Percentiles rank a stretch among this genome's conserved stretches.
phyloP scores from a whole-genome alignment of 371 early-diverging fungal species.

The Dinochytrium kinnereticum region DNA sequence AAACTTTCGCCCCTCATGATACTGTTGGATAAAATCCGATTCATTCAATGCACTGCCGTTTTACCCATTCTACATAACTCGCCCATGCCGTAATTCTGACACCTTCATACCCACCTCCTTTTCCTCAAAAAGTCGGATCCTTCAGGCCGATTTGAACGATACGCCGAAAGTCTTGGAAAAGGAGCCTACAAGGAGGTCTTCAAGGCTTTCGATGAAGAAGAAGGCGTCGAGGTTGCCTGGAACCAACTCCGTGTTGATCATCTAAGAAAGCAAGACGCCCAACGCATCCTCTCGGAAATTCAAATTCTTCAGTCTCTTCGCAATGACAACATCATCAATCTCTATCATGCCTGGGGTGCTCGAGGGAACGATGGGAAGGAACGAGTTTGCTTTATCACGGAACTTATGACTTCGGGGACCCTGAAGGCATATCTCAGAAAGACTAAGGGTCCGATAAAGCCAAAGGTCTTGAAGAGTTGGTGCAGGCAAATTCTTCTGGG shows the following conservation, averaged over 20 bases:
- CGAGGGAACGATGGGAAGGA: slow-evolving; percentile 54
- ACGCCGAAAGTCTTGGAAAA: slow-evolving; percentile 72
- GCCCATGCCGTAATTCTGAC: neutral
- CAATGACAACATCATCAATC: slow-evolving; percentile 85
- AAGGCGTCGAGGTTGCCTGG: slow-evolving; percentile 94
- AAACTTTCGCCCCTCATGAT: neutral
- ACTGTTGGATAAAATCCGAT: neutral
- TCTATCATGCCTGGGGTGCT: slow-evolving; percentile 35
- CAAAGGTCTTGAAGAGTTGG: slow-evolving; percentile 82
- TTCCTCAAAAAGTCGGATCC: slow-evolving; percentile 59
- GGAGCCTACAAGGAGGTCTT: slow-evolving; percentile 90
- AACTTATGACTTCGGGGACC: slow-evolving; percentile 92
- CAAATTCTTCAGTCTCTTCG: slow-evolving; percentile 73
- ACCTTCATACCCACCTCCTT: neutral
- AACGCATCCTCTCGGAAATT: slow-evolving; percentile 65
- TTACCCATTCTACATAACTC: neutral
- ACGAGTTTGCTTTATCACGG: slow-evolving; percentile 86
- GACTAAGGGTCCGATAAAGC: slow-evolving; percentile 70
- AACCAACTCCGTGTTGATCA: slow-evolving; percentile 74
- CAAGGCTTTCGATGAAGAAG: slow-evolving; percentile 87
- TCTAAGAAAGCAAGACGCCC: slow-evolving; percentile 59
- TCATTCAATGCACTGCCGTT: neutral
- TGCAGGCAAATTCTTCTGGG: slow-evolving; percentile 82
- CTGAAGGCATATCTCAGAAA: slow-evolving; percentile 79
- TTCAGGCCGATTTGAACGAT: slow-evolving; percentile 72